Evolutionary conservation across 768 basidiomycete species (phyloP).

Genomic region (Russula griseocarnosa): DNA sequence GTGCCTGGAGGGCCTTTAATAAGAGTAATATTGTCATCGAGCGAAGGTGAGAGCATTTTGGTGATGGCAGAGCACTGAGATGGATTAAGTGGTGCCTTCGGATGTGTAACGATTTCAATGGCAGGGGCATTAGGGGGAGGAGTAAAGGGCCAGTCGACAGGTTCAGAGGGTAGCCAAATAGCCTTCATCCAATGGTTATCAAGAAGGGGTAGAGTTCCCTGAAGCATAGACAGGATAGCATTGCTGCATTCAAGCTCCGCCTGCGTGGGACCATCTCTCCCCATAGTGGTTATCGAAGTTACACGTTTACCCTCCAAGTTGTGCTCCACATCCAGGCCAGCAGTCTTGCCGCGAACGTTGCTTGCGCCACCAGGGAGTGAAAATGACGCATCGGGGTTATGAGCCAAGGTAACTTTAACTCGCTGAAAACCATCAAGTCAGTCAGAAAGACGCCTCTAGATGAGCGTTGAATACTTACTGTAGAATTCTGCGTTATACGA

Average conservation of each 20-base stretch:
- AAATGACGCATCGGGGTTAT: constrained; percentile 31
- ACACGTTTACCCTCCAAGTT: constrained; percentile 35
- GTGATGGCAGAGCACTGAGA: constrained; percentile 40
- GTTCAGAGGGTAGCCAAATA: constrained; percentile 35
- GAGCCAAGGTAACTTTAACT: constrained; percentile 30
- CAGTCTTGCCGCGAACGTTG: constrained; percentile 24
- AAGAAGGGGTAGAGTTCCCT: constrained; percentile 33
- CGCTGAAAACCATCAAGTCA: neutral
- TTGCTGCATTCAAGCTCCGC: constrained; percentile 48
- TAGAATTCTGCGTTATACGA: neutral
- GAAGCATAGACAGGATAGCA: constrained; percentile 37
- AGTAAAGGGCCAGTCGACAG: constrained; percentile 40
- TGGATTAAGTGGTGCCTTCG: constrained; percentile 36
- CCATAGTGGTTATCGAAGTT: constrained; percentile 45
- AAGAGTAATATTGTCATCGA: constrained; percentile 36
- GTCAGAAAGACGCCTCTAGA: neutral
- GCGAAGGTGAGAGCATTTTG: constrained; percentile 39
- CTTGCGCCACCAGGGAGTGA: constrained; percentile 30
- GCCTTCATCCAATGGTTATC: constrained; percentile 40
- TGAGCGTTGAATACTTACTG: neutral
- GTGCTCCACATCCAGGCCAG: constrained; percentile 30
- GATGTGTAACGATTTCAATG: constrained; percentile 26
- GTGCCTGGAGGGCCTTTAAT: constrained; percentile 37
- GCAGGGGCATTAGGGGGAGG: constrained; percentile 27
- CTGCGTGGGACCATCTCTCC: constrained; percentile 52